A percentile compares a stretch with the other conserved stretches of the same genome.
These are phyloP conservation scores for Eucalyptus marginata DNA, from an alignment of 345 rosid genomes.

Conservation along the genomic window DNA sequence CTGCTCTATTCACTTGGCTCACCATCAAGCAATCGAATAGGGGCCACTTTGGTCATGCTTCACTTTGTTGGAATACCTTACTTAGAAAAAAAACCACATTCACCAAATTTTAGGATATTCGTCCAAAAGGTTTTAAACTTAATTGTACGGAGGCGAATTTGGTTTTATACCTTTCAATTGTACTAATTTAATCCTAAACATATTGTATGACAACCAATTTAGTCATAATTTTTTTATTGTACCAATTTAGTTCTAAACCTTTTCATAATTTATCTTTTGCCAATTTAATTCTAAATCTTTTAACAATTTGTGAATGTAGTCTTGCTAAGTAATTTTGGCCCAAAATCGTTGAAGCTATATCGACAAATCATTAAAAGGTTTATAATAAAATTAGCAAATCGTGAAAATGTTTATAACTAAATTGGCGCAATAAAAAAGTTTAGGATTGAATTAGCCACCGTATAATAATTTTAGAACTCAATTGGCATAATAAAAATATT, in stretches of 20 bases:
- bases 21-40: neutral
- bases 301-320: neutral
- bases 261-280: rapidly evolving
- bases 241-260: rapidly evolving
- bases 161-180: too few relatives aligned
- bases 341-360: too few relatives aligned
- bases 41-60: neutral
- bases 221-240: too few relatives aligned
- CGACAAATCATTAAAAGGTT: too few relatives aligned
- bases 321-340: rapidly evolving
- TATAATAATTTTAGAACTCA: too few relatives aligned
- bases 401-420: too few relatives aligned
- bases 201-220: too few relatives aligned
- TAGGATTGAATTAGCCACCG: rapidly evolving
- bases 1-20: neutral
- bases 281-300: too few relatives aligned
- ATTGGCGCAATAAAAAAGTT: rapidly evolving
- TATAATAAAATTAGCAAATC: rapidly evolving
- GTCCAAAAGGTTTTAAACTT: too few relatives aligned
- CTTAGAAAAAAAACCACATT: neutral
- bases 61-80: neutral
- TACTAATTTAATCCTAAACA: too few relatives aligned
- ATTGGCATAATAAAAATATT: too few relatives aligned
- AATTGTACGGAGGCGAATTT: neutral
- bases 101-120: neutral